Base-by-base conservation (phyloP, 2,329 filamentous ascomycete species). In the Sclerotinia subarctica region DNA sequence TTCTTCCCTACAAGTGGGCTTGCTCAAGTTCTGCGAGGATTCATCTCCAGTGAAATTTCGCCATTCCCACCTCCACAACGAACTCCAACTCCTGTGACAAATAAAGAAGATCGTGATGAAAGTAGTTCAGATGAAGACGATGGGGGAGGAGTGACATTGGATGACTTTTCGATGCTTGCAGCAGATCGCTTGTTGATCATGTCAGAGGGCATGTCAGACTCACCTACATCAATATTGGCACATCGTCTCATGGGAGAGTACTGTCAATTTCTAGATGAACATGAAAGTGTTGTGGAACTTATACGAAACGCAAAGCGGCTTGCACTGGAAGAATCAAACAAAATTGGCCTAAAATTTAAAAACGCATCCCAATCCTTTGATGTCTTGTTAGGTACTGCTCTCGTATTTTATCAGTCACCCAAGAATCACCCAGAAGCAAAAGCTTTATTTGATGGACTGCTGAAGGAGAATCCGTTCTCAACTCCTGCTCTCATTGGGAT, bases 351-450 rank as follows among this genome's bases (percentile, higher is more conserved):
- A 54, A 77, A 80, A 0, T 88, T 97, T 63, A 81, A 83, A 58
- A 88, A 94, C 73, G 90, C 88, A 7, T 82, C 84, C 62, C 92
- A 97, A 78, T 86, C 91, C 0, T 84, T 95, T 66, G 91, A 88
- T 68, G 85, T 92, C 54, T 90, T 87, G 53, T 86, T 99, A 10
- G 95, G 87, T 13, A 97, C 93, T n/a, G 89, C 94, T 0, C 80
- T 98, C 26, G 92, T 99, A 2, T 91, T 93, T 73, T 92, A 96
- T 73, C 94, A 98, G 76, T 90, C 93, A 0, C 95, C 95, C 0
- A 88, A 92, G 70, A 89, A 98, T 75, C 95, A 99, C 73, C 84
- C 88, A 24, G 94, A 98, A 80, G 94, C 95, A 2, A 94, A 92
- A 76, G 79, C 80, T n/a, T 83, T 97, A 0, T 98, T 99, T 73